Conservation (phyloP, 805 yeast species). For the Cyberlindnera euphorbiiphila region DNA sequence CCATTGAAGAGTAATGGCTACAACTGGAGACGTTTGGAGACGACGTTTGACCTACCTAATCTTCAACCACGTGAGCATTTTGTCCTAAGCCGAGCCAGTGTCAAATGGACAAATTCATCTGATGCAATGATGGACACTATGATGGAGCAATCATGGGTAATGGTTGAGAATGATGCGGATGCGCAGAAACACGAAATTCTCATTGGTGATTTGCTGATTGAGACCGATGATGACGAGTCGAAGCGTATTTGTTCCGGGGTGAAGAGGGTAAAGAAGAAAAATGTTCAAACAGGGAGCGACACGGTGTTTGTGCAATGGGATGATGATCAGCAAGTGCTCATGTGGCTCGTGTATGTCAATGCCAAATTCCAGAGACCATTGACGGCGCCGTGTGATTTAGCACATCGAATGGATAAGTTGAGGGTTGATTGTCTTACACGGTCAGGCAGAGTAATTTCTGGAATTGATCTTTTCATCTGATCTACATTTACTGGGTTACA, state of each 20-base stretch:
- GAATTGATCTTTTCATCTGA: conserved; percentile 20
- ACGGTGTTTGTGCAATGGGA: conserved; percentile 25
- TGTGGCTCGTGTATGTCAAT: conserved; percentile 32
- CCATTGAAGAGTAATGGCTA: conserved; percentile 28
- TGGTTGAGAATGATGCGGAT: conserved; percentile 11
- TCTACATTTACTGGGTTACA: no score
- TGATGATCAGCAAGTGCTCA: conserved; percentile 19
- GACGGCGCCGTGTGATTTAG: conserved; percentile 10
- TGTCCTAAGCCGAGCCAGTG: conserved; percentile 19
- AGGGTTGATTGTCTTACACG: conserved; percentile 24
- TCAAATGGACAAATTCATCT: conserved; percentile 10
- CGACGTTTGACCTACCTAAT: conserved; percentile 18
- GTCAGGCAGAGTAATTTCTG: conserved; percentile 19
- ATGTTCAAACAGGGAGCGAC: conserved; percentile 5
- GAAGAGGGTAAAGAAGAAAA: conserved; percentile 6
- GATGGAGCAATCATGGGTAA: conserved; percentile 27
- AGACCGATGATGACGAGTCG: not conserved
- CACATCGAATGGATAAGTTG: conserved; percentile 15
- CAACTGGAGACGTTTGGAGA: conserved; percentile 22
- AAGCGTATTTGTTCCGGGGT: conserved; percentile 1
- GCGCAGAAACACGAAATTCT: conserved; percentile 15
- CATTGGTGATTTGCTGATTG: conserved; percentile 27
- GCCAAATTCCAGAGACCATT: conserved; percentile 28
- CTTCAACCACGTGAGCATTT: conserved; percentile 24
- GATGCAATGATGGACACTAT: conserved; percentile 16